phyloP scores from a whole-genome alignment of 2,329 filamentous ascomycete genomes.

The Sarocladiaceae sp. region DNA sequence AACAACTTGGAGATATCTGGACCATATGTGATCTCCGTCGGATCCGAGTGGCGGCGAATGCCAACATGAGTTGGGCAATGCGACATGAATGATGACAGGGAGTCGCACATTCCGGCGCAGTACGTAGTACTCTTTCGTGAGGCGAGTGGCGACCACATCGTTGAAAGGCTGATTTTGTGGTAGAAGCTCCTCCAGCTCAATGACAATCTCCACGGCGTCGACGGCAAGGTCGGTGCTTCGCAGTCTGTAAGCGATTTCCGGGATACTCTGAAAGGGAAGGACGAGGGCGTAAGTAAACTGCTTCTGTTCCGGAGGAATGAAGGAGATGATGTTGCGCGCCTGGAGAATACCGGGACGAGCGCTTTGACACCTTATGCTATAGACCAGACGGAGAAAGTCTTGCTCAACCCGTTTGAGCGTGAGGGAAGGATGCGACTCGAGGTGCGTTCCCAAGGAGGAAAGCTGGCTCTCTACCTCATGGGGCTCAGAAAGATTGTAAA shows the following conservation, averaged over 20 bases:
- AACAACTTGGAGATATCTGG: conserved; percentile 35
- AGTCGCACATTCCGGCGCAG: conserved; percentile 6
- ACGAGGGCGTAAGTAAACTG: conserved; percentile 58
- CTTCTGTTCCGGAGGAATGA: conserved; percentile 46
- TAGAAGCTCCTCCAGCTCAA: conserved; percentile 23
- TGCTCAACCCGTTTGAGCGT: conserved; percentile 27
- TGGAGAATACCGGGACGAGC: not conserved
- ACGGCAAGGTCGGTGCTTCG: conserved; percentile 55
- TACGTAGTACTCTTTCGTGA: conserved; percentile 6
- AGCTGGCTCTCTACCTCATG: conserved; percentile 24
- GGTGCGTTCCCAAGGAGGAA: not conserved
- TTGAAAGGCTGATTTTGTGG: not conserved
- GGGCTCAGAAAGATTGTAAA: conserved; percentile 29
- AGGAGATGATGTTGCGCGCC: not conserved
- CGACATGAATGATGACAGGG: conserved; percentile 2
- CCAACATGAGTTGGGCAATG: not conserved
- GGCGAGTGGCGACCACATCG: not conserved
- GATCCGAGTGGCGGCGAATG: not conserved
- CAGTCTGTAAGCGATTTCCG: conserved; percentile 48
- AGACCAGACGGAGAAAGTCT: conserved; percentile 11
- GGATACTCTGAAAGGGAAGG: conserved; percentile 49
- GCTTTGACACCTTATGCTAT: conserved; percentile 2
- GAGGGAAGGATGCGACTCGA: conserved; percentile 26
- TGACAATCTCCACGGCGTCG: conserved; percentile 55
- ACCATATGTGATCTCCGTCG: not conserved